These are phyloP conservation scores for Cutaneotrichosporon cutaneum DNA, from an alignment of 1,284 basidiomycete genomes.

Conservation along the genomic window DNA sequence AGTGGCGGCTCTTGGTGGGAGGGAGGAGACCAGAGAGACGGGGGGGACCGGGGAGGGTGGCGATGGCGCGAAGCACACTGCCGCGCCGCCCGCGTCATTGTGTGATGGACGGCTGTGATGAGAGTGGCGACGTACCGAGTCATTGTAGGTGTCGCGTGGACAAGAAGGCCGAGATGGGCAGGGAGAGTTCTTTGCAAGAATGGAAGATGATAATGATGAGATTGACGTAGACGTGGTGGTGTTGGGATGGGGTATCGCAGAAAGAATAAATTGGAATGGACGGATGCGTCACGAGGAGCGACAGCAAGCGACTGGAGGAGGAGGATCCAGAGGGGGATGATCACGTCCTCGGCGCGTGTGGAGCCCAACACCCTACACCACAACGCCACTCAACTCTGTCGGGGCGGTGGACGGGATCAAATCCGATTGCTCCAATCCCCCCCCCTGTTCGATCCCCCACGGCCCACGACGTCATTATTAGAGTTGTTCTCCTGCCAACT, in stretches of 20 bases:
- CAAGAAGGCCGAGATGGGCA: neutral
- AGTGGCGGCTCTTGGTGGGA: neutral
- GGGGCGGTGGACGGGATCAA: neutral
- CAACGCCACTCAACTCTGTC: too few relatives aligned
- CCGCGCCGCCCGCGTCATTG: too few relatives aligned
- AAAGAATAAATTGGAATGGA: too few relatives aligned
- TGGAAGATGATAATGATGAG: neutral
- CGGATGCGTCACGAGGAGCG: too few relatives aligned
- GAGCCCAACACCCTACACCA: conserved; percentile 6
- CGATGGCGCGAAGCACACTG: too few relatives aligned
- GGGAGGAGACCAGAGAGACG: neutral
- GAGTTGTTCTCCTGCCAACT: too few relatives aligned
- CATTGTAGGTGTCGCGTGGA: neutral
- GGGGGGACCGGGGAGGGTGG: too few relatives aligned
- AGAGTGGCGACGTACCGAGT: conserved; percentile 5
- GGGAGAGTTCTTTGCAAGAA: neutral
- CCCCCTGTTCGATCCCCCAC: too few relatives aligned
- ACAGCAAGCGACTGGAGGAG: too few relatives aligned
- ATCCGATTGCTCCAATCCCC: too few relatives aligned
- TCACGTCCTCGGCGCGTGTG: neutral
- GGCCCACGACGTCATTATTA: too few relatives aligned
- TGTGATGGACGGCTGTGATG: neutral
- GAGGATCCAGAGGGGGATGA: too few relatives aligned
- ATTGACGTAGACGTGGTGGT: neutral
- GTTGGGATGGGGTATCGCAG: neutral